These are phyloP conservation scores for Aurantiochytrium sp. DNA, from an alignment of 108 stramenopile genomes.

Conservation along the genomic window DNA sequence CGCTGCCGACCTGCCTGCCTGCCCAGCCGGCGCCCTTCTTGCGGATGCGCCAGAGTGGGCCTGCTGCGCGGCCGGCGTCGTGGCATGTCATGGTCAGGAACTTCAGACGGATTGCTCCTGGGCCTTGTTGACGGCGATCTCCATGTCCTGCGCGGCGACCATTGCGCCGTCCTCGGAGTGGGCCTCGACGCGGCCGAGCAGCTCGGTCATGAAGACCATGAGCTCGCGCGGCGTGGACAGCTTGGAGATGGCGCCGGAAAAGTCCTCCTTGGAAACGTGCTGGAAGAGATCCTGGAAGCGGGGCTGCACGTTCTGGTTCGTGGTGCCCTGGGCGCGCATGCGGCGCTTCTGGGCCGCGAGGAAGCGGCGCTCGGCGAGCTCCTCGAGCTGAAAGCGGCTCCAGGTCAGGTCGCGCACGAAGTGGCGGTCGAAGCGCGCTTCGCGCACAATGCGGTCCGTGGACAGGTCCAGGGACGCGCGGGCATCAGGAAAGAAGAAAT, in stretches of 20 bases:
- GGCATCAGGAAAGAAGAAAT: slow-evolving; percentile 14
- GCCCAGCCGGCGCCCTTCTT: too few species aligned
- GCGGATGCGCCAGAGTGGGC: too few species aligned
- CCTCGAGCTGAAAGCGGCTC: slow-evolving; percentile 24
- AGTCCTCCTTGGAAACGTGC: slow-evolving; percentile 23
- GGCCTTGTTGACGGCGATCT: slow-evolving; percentile 23
- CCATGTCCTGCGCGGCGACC: slow-evolving; percentile 26
- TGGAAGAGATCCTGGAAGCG: neutral
- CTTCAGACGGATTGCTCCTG: slow-evolving; percentile 4
- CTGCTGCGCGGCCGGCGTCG: too few species aligned
- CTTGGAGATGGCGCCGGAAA: slow-evolving; percentile 24
- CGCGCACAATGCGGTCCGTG: slow-evolving; percentile 26
- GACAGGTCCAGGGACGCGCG: slow-evolving; percentile 16
- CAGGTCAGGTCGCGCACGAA: slow-evolving; percentile 17
- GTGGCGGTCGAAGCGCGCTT: slow-evolving; percentile 19
- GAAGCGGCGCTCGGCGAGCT: neutral
- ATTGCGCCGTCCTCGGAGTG: slow-evolving; percentile 4
- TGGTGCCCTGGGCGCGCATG: neutral
- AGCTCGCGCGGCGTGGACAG: slow-evolving; percentile 22
- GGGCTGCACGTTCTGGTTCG: neutral
- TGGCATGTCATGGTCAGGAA: too few species aligned
- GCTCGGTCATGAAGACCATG: slow-evolving; percentile 31
- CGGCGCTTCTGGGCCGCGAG: neutral
- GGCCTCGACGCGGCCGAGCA: neutral
- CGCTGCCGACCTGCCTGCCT: too few species aligned